Conservation (phyloP, 2,329 filamentous ascomycete genomes). For the Elsinoe necatrix region DNA sequence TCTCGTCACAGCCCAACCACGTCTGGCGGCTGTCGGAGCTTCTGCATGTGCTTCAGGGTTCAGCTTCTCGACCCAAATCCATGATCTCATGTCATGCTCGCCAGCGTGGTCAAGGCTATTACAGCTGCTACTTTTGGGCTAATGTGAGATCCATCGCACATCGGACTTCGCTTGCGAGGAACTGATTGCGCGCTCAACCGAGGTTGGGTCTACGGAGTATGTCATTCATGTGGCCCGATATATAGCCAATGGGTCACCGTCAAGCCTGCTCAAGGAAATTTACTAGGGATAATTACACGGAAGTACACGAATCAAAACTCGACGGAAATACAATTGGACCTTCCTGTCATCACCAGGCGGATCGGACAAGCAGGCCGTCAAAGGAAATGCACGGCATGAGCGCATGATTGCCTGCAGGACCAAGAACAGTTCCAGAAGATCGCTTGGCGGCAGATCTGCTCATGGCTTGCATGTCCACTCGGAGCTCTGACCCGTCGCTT, state of each 20-base stretch:
- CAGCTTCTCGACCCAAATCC: not conserved
- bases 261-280: not conserved
- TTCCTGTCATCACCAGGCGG: not conserved
- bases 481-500: slow-evolving; percentile 7
- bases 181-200: not conserved
- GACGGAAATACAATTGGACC: not conserved
- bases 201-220: not conserved
- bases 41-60: not conserved
- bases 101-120: not conserved
- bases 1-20: slow-evolving; percentile 1
- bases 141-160: not conserved
- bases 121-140: not conserved
- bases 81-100: slow-evolving; percentile 3
- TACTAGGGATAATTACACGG: not conserved
- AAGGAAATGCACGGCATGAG: not conserved
- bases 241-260: not conserved
- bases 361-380: not conserved
- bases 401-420: slow-evolving; percentile 13
- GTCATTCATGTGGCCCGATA: not conserved
- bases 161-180: slow-evolving; percentile 2
- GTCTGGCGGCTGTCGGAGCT: not conserved
- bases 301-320: not conserved
- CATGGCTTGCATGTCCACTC: slow-evolving; percentile 12
- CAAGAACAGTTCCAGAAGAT: slow-evolving; percentile 11
- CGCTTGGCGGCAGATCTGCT: slow-evolving; percentile 6